phyloP scores from a whole-genome alignment of 2,329 filamentous ascomycete species.

The Aspergillus persii region DNA sequence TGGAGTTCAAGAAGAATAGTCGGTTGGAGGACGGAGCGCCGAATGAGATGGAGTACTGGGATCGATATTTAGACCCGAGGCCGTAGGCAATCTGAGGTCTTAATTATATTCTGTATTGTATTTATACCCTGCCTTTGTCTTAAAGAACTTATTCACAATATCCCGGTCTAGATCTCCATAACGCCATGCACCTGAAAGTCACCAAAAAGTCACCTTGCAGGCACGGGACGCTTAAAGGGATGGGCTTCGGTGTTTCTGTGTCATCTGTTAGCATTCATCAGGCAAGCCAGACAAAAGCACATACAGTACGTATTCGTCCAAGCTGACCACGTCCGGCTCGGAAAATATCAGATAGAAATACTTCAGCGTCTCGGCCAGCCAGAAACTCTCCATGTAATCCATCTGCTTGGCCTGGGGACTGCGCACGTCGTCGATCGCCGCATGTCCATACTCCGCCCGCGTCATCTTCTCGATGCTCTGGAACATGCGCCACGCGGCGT shows the following conservation, averaged over 20 bases:
- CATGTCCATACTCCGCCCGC: slow-evolving; percentile 44
- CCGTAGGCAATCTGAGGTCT: not conserved
- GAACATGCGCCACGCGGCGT: slow-evolving; percentile 52
- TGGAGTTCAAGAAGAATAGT: slow-evolving; percentile 23
- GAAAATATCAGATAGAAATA: slow-evolving; percentile 48
- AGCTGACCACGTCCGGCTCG: slow-evolving; percentile 38
- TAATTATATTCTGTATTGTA: no score
- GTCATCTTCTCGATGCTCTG: slow-evolving; percentile 45
- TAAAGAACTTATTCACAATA: no score
- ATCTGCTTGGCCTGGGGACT: slow-evolving; percentile 24
- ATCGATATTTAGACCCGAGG: slow-evolving; percentile 2
- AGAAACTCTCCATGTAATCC: slow-evolving; percentile 47
- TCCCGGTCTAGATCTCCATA: not conserved
- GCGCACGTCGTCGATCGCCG: slow-evolving; percentile 44
- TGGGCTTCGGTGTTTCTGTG: slow-evolving; percentile 43
- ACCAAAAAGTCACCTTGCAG: not conserved
- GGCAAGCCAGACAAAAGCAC: slow-evolving; percentile 9
- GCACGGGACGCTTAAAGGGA: slow-evolving; percentile 32
- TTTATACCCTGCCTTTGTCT: no score
- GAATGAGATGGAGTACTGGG: slow-evolving; percentile 15
- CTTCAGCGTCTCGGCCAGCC: slow-evolving; percentile 47
- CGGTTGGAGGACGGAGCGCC: not conserved
- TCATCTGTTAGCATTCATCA: not conserved
- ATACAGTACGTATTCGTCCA: slow-evolving; percentile 46
- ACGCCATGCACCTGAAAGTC: not conserved